Percentiles rank a stretch among this genome's conserved stretches.
Conservation (phyloP, 1,139 yeast genomes). For the Nematodospora anomalae region DNA sequence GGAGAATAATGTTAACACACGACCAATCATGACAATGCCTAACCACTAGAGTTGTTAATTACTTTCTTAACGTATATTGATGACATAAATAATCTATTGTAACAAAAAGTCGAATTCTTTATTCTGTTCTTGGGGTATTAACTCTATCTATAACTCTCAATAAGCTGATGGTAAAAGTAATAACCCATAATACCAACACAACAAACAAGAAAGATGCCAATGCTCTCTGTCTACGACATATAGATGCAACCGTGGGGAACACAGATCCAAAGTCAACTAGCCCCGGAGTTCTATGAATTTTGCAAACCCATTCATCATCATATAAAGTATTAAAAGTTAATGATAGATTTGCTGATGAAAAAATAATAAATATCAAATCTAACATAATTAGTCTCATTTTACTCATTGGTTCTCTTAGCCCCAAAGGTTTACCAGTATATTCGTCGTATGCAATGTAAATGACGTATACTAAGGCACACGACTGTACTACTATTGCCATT, state of each 20-base stretch:
- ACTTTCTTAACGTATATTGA: no score
- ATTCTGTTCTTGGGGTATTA: conserved; percentile 11
- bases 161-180: conserved; percentile 80
- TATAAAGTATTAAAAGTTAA: conserved; percentile 80
- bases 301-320: conserved; percentile 84
- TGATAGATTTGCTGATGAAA: conserved; percentile 86
- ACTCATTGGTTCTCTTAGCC: conserved; percentile 78
- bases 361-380: conserved; percentile 85
- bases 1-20: neutral
- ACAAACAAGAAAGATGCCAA: conserved; percentile 77
- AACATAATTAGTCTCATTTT: conserved; percentile 75
- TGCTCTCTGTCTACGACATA: conserved; percentile 81
- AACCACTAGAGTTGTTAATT: no score
- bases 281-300: conserved; percentile 23
- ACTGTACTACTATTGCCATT: conserved; percentile 86
- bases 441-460: conserved; percentile 87
- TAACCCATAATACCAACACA: conserved; percentile 77
- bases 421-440: conserved; percentile 87
- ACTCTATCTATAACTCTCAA: conserved; percentile 71
- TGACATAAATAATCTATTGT: no score
- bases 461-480: conserved; percentile 74
- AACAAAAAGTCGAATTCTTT: no score
- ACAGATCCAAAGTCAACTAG: conserved; percentile 22
- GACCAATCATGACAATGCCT: no score
- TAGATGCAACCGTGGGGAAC: conserved; percentile 38